Percentiles rank a stretch among this genome's conserved stretches.
Evolutionary conservation across 495 filamentous ascomycete genomes (phyloP).

Genomic region (Hypoxylon intermedium): DNA sequence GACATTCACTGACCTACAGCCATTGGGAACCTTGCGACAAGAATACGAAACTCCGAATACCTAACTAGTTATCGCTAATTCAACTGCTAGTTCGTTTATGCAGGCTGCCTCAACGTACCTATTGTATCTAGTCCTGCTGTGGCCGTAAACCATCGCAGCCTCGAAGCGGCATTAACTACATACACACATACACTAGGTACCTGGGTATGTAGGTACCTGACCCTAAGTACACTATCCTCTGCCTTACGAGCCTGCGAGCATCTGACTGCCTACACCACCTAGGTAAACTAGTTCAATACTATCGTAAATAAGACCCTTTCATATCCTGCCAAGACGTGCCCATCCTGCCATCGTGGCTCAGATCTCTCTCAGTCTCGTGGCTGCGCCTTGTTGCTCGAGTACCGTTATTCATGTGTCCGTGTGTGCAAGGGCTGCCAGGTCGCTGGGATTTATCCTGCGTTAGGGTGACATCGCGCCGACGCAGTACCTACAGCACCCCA

Average conservation of each 20-base stretch:
- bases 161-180: too few species aligned
- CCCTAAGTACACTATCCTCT: too few species aligned
- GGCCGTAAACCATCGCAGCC: background rate
- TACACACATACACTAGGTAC: too few species aligned
- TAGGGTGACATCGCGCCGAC: slow-evolving; percentile 20
- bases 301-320: too few species aligned
- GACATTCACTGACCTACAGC: too few species aligned
- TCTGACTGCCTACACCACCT: too few species aligned
- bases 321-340: slow-evolving; percentile 4
- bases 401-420: background rate
- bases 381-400: slow-evolving; percentile 24
- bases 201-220: too few species aligned
- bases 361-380: background rate
- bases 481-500: slow-evolving; percentile 1
- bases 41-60: too few species aligned
- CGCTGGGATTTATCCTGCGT: slow-evolving; percentile 21
- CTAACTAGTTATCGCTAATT: background rate
- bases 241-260: background rate
- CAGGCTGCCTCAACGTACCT: slow-evolving; percentile 26
- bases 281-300: too few species aligned
- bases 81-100: slow-evolving; percentile 15
- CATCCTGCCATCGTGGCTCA: slow-evolving; percentile 15
- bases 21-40: too few species aligned
- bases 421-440: slow-evolving; percentile 23
- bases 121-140: background rate